Base-by-base conservation (phyloP, 1,284 basidiomycete genomes). In the Cryptococcus sp. region DNA sequence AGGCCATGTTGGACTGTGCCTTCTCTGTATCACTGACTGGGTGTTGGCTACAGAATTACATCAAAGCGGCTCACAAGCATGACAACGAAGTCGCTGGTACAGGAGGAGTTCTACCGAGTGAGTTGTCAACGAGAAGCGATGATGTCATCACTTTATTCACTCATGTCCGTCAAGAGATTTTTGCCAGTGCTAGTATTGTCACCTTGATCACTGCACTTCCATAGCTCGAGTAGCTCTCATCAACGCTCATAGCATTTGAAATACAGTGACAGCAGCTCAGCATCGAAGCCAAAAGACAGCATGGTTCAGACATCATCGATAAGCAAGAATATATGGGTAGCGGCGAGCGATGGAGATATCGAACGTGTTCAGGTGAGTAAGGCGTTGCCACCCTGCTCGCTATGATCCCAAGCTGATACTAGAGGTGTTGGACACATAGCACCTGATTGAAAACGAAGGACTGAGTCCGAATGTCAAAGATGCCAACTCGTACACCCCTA, bases 291-390 rank as follows among this genome's bases (percentile, higher is more conserved):
- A 38, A 13, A 34, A 34, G 2, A 11, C 46, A 65, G 39, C 0
- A 75, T 75, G 73, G 73, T 72, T 44, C 63, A 68, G 56, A 57
- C 71, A 34, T 39, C 62, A 16, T 54, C 63, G 6, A 53, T 68
- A 7, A 63, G 62, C 52, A 88, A 86, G 75, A 94, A 95, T 78
- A 87, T 95, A 47, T 95, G 93, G 93, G 84, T 93, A 26, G 93
- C 93, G 25, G 89, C 92, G 1, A 87, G 85, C 25, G 91, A 95
- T 73, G 93, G 93, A 46, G 88, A 94, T 65, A 62, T 85, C n/a
- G 77, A 76, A 19, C 63, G 79, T 3, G 81, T 82, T 46, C 68
- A 73, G 62, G 77, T 79, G 50, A 40, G 74, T 66, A 10, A 25
- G 46, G 25, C 20, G 52, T 15, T 46, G 41, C n/a, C 41, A n/a